Evolutionary conservation across 2,329 filamentous ascomycete genomes (phyloP).

Genomic region (Arachnomyces sp.): DNA sequence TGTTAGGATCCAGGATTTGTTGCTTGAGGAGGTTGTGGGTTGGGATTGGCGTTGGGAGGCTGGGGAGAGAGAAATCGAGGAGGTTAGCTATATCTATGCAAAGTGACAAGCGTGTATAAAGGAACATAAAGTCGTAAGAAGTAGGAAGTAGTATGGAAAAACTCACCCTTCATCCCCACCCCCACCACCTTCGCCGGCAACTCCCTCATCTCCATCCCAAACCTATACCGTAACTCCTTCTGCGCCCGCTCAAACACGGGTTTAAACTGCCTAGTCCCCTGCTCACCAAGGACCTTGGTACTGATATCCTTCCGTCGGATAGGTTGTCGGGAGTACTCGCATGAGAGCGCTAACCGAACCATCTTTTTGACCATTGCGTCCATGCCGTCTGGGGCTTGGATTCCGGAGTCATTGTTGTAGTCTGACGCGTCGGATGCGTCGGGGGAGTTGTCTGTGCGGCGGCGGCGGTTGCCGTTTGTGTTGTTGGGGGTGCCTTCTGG

Average conservation of each 20-base stretch:
- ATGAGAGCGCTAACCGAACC: slow-evolving; percentile 52
- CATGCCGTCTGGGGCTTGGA: slow-evolving; percentile 21
- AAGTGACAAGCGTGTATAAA: background rate
- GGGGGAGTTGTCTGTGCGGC: slow-evolving; percentile 8
- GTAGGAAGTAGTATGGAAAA: background rate
- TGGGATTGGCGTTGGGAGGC: slow-evolving; percentile 43
- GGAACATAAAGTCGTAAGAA: slow-evolving; percentile 4
- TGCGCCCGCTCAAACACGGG: slow-evolving; percentile 71
- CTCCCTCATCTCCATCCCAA: slow-evolving; percentile 90
- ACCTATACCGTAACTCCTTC: slow-evolving; percentile 57
- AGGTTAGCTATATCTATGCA: too few relatives aligned
- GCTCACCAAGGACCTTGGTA: slow-evolving; percentile 60
- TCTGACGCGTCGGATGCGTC: slow-evolving; percentile 3
- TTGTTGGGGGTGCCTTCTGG: background rate
- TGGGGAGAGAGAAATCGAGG: too few relatives aligned
- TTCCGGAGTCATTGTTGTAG: slow-evolving; percentile 11
- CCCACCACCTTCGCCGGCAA: slow-evolving; percentile 78
- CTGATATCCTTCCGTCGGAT: slow-evolving; percentile 52
- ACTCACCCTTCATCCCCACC: slow-evolving; percentile 60
- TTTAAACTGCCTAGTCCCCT: slow-evolving; percentile 63
- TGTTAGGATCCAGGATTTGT: slow-evolving; percentile 66
- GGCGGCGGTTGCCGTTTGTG: slow-evolving; percentile 8
- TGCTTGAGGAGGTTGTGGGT: slow-evolving; percentile 38
- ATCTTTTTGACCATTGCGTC: slow-evolving; percentile 50
- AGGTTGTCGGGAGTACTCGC: slow-evolving; percentile 51